A percentile compares a stretch with the other conserved stretches of the same genome.
phyloP scores from a whole-genome alignment of 495 filamentous ascomycete genomes.

The Talaromyces nanjingensis region DNA sequence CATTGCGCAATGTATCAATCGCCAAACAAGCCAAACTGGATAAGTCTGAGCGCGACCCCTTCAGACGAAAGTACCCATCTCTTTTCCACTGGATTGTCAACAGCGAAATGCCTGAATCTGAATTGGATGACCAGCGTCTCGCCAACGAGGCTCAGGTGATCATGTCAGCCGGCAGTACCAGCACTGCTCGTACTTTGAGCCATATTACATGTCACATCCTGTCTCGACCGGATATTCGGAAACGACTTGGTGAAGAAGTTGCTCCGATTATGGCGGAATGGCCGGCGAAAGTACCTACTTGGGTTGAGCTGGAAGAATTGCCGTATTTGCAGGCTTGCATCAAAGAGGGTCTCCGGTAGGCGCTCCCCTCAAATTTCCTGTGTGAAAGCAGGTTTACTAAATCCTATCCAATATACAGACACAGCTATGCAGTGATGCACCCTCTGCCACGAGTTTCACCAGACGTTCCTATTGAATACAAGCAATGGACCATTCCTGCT shows the following conservation, averaged over 20 bases:
- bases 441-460: conserved; percentile 37
- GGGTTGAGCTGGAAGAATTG: conserved; percentile 39
- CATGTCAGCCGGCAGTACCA: conserved; percentile 40
- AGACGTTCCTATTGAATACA: conserved; percentile 29
- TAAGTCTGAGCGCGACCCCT: background rate
- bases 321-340: conserved; percentile 35
- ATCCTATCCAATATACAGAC: conserved; percentile 21
- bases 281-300: conserved; percentile 16
- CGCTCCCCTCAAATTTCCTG: background rate
- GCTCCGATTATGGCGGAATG: conserved; percentile 15
- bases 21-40: conserved; percentile 1
- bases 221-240: conserved; percentile 23
- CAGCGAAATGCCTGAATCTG: conserved; percentile 30
- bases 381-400: background rate
- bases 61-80: background rate
- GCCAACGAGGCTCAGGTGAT: conserved; percentile 35
- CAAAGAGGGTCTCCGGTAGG: conserved; percentile 9
- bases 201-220: conserved; percentile 35
- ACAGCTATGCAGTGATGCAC: conserved; percentile 34
- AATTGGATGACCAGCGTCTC: conserved; percentile 19
- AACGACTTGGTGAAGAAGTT: conserved; percentile 25
- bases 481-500: conserved; percentile 27
- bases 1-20: conserved; percentile 1
- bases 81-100: conserved; percentile 19
- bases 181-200: conserved; percentile 32